phyloP scores from a whole-genome alignment of 306 rosid genomes.

The Astragalus glycyphyllos region DNA sequence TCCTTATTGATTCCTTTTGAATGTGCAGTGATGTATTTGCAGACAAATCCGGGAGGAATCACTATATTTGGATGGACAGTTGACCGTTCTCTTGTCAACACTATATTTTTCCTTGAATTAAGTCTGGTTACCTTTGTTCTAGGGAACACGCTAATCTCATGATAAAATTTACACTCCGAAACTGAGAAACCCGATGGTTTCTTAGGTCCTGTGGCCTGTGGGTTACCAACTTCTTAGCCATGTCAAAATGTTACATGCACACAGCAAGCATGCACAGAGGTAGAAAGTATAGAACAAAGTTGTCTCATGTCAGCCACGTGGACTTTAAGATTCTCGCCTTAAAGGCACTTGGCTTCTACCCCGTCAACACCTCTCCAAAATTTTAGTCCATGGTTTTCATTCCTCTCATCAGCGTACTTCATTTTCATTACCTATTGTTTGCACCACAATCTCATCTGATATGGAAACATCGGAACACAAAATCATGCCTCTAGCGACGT shows the following conservation, averaged over 20 bases:
- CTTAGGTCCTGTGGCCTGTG: neutral
- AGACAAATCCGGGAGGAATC: constrained; percentile 81
- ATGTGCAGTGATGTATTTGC: constrained; percentile 80
- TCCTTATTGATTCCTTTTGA: constrained; percentile 23
- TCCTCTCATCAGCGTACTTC: neutral
- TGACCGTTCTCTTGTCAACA: constrained; percentile 76
- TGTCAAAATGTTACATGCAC: constrained; percentile 27
- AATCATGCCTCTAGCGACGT: neutral
- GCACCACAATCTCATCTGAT: neutral
- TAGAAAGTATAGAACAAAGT: neutral
- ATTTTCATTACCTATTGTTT: neutral
- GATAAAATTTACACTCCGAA: neutral
- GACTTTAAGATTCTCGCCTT: too few relatives aligned
- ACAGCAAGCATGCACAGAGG: constrained; percentile 8
- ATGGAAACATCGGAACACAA: neutral
- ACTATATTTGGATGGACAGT: constrained; percentile 88
- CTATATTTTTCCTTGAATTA: constrained; percentile 76
- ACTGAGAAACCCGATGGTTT: neutral
- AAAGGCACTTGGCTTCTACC: too few relatives aligned
- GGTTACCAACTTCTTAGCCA: constrained; percentile 15
- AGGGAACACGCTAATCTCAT: constrained; percentile 60
- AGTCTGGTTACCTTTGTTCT: constrained; percentile 74
- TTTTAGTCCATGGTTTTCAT: constrained; percentile 12
- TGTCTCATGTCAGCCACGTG: neutral
- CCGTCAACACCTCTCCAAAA: neutral